A percentile compares a stretch with the other conserved stretches of the same genome.
phyloP scores from a whole-genome alignment of 495 filamentous ascomycete species.

The Penicillium longicatenatum region DNA sequence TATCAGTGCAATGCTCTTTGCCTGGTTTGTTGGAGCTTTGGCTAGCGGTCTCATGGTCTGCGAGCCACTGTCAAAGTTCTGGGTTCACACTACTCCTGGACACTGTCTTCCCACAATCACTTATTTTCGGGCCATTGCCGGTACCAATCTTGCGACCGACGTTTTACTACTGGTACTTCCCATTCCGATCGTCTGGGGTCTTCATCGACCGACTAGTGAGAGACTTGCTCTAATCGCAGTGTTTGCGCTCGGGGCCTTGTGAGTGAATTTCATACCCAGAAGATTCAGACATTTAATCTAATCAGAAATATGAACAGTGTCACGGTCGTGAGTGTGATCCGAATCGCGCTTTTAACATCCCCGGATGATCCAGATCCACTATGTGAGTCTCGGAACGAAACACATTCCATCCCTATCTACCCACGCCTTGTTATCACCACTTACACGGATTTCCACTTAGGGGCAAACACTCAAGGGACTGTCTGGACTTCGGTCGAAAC shows the following conservation, averaged over 20 bases:
- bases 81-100: conserved; percentile 8
- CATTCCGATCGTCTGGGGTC: conserved; percentile 28
- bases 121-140: conserved; percentile 13
- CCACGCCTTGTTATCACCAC: neutral
- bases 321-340: neutral
- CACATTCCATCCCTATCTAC: neutral
- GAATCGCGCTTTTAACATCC: neutral
- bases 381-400: neutral
- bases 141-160: conserved; percentile 32
- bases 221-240: conserved; percentile 27
- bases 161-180: conserved; percentile 32
- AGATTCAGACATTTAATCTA: neutral
- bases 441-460: neutral
- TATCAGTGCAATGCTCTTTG: neutral
- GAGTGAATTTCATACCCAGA: neutral
- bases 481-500: conserved; percentile 9
- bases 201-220: conserved; percentile 27
- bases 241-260: conserved; percentile 13
- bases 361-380: conserved; percentile 2
- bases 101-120: conserved; percentile 8
- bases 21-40: conserved; percentile 13
- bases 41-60: conserved; percentile 19
- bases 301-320: neutral
- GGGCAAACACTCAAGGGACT: neutral
- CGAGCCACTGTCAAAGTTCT: conserved; percentile 17